Percentiles rank a stretch among this genome's conserved stretches.
These are phyloP conservation scores for Fusarium udum DNA, from an alignment of 2,329 filamentous ascomycete species.

Conservation along the genomic window DNA sequence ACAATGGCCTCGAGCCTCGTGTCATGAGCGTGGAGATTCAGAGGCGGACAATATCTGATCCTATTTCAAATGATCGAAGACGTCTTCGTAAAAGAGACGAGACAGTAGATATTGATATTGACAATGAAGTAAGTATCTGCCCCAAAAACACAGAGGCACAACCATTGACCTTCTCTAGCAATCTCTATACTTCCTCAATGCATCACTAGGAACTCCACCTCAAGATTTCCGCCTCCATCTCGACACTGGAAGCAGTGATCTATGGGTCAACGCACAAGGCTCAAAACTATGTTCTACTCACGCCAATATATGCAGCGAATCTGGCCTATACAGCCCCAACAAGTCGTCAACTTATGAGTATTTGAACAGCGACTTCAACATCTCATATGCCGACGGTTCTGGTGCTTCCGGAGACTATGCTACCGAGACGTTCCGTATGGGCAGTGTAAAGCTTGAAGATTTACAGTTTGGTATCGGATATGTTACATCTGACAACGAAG, in stretches of 20 bases:
- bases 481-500: constrained; percentile 64
- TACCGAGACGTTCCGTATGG: constrained; percentile 74
- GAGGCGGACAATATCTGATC: constrained; percentile 50
- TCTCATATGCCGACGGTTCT: constrained; percentile 85
- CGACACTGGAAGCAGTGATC: constrained; percentile 75
- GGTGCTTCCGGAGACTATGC: constrained; percentile 82
- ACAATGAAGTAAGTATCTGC: constrained; percentile 62
- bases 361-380: constrained; percentile 82
- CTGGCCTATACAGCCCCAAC: constrained; percentile 76
- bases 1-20: constrained; percentile 48
- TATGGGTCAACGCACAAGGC: constrained; percentile 73
- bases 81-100: constrained; percentile 53
- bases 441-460: constrained; percentile 59
- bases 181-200: constrained; percentile 73
- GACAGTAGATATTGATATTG: constrained; percentile 57
- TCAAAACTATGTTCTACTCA: constrained; percentile 67
- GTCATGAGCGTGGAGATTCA: constrained; percentile 59
- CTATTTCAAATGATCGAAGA: constrained; percentile 56
- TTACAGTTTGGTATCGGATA: constrained; percentile 82
- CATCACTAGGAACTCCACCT: constrained; percentile 68
- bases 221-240: constrained; percentile 67
- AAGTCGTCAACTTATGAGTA: constrained; percentile 80
- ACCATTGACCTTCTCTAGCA: constrained; percentile 50
- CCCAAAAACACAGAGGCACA: no score
- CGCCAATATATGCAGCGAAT: constrained; percentile 63